A percentile compares a stretch with the other conserved stretches of the same genome.
phyloP scores from a whole-genome alignment of 1,139 yeast genomes.

The Debaryomycetaceae sp. region DNA sequence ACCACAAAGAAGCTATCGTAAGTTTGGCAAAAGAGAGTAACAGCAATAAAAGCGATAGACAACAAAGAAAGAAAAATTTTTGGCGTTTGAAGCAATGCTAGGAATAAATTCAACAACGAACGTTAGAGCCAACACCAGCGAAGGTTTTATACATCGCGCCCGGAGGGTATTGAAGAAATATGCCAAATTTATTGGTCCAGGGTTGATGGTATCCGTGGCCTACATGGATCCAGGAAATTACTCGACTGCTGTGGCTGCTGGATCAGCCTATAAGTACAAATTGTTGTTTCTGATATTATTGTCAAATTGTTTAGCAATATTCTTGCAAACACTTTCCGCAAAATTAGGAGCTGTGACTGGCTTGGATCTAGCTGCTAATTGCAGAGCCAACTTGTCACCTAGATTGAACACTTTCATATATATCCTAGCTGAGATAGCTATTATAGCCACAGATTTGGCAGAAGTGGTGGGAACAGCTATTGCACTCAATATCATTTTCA shows the following conservation, averaged over 20 bases:
- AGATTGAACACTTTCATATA: constrained; percentile 63
- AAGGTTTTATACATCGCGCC: background rate
- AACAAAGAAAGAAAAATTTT: background rate
- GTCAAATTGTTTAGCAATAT: constrained; percentile 83
- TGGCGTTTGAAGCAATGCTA: background rate
- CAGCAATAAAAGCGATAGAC: no score
- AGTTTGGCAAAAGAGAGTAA: no score
- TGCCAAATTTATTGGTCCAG: constrained; percentile 79
- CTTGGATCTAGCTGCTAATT: constrained; percentile 80
- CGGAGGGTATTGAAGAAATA: constrained; percentile 42
- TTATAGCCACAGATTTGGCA: constrained; percentile 89
- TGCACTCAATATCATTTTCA: constrained; percentile 76
- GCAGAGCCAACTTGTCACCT: constrained; percentile 68
- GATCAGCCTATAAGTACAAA: constrained; percentile 82
- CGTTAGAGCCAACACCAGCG: background rate
- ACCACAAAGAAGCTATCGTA: no score
- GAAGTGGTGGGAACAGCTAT: constrained; percentile 94
- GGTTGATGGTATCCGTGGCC: constrained; percentile 91
- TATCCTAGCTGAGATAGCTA: constrained; percentile 78
- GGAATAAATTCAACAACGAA: background rate
- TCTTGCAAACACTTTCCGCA: constrained; percentile 79
- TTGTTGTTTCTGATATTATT: constrained; percentile 75
- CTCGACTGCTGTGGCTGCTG: constrained; percentile 92
- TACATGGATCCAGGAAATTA: constrained; percentile 98
- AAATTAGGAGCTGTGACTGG: constrained; percentile 92